Evolutionary conservation across 192 early-diverging fungal genomes (phyloP).

Genomic region (Diversispora epigaea): DNA sequence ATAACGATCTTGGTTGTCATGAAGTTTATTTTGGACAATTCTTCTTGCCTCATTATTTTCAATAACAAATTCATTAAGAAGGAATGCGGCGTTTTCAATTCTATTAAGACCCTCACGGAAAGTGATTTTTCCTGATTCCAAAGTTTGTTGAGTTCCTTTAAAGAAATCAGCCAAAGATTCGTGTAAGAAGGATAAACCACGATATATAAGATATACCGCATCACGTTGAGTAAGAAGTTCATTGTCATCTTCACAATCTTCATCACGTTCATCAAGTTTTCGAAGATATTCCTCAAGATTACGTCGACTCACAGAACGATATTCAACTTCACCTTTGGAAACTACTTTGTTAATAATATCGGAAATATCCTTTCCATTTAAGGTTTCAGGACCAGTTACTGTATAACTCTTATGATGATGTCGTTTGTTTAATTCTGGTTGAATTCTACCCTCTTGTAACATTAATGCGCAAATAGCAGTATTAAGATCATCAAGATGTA

Average conservation of each 20-base stretch:
- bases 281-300: not conserved
- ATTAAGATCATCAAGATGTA: not conserved
- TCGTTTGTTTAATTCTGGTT: not conserved
- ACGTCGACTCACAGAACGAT: not conserved
- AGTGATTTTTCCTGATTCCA: not conserved
- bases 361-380: not conserved
- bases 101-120: not conserved
- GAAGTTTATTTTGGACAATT: not conserved
- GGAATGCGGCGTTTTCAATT: not conserved
- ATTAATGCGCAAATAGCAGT: not conserved
- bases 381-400: not conserved
- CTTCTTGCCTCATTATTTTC: not conserved
- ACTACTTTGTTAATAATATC: not conserved
- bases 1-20: no score
- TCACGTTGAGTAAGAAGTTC: not conserved
- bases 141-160: not conserved
- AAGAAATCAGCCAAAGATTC: not conserved
- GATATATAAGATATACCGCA: not conserved
- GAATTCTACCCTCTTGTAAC: not conserved
- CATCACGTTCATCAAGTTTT: not conserved
- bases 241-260: not conserved
- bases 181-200: not conserved
- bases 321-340: not conserved
- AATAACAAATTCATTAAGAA: not conserved
- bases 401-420: not conserved